These are phyloP conservation scores for Acanthamoeba quina DNA, from an alignment of 208 protist genomes.

Conservation along the genomic window DNA sequence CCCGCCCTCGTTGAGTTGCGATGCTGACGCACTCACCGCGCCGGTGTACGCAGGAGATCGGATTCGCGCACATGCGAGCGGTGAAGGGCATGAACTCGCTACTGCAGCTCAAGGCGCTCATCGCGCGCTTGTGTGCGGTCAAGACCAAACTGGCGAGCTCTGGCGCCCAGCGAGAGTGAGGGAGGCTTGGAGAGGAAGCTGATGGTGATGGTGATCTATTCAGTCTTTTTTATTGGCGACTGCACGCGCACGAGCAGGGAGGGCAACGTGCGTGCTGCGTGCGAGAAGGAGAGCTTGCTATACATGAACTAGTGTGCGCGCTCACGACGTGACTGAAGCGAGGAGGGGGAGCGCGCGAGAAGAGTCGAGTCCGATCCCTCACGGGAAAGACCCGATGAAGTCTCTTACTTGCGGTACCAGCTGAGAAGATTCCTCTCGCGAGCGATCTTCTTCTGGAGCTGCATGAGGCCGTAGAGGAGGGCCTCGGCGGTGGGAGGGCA, in stretches of 20 bases:
- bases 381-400: neutral
- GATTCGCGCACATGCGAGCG: conserved; percentile 90
- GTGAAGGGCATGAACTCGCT: conserved; percentile 89
- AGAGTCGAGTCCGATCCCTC: neutral
- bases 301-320: neutral
- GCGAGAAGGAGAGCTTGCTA: neutral
- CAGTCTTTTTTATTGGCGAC: conserved; percentile 4
- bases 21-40: neutral
- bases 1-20: too few relatives aligned
- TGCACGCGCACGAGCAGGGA: neutral
- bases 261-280: neutral
- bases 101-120: conserved; percentile 89
- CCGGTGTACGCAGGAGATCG: conserved; percentile 87
- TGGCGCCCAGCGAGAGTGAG: neutral
- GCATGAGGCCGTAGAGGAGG: conserved; percentile 90
- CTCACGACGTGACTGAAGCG: neutral
- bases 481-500: conserved; percentile 97
- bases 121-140: conserved; percentile 85
- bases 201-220: neutral
- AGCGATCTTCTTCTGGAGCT: conserved; percentile 90
- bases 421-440: conserved; percentile 77
- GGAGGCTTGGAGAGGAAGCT: neutral
- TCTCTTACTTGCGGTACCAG: conserved; percentile 88
- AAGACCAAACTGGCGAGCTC: conserved; percentile 9
- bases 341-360: neutral